Evolutionary conservation across 2,329 filamentous ascomycete species (phyloP), one percentile per base, ranked within the genome.

Genomic region (Ophiocordyceps camponoti-leonardi): DNA sequence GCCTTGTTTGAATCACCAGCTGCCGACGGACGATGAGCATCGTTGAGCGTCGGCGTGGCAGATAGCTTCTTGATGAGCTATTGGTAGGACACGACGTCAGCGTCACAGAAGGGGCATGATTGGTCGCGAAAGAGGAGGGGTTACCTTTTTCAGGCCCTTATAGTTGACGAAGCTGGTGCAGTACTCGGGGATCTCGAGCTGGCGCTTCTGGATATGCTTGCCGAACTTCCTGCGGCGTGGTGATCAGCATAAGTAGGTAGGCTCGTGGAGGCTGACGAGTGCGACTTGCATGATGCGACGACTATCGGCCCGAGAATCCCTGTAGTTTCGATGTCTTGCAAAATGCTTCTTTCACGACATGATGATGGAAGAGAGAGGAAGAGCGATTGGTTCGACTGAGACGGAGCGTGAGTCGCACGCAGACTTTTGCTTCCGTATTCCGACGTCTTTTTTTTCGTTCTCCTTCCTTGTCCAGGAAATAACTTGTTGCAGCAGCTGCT

Each of bases 101-200:
- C 14, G 31, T 35, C 2, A 35, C 31, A 35, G 31, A 19, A n/a
- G 5, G n/a, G 35, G 5, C 33, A 19, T 39, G 35, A 39, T 39
- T 41, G 41, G 23, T 7, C 12, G 12, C 26, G 16, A 14, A 6
- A 0, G 26, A 22, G 20, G 20, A 19, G 19, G 33, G n/a, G 11
- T 13, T 10, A 94, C 92, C 86, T 96, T 96, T 67, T 98, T 98
- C 55, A 98, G 73, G 49, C 87, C 88, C 69, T 98, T 98, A 72
- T 98, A 98, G 67, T 98, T 95, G 56, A 96, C 88, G 62, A 98
- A 98, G 67, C 88, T 95, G 52, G 90, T 87, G 50, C 92, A 90
- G 81, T 98, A 98, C 75, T 98, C 92, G 49, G 92, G 92, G 49
- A 98, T 88, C 64, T 98, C 92, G 58, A 98, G 85, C 75, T 98